Evolutionary conservation across 225 moss, liverwort and hornwort species (phyloP).

Genomic region (Rhytidiadelphus loreus): DNA sequence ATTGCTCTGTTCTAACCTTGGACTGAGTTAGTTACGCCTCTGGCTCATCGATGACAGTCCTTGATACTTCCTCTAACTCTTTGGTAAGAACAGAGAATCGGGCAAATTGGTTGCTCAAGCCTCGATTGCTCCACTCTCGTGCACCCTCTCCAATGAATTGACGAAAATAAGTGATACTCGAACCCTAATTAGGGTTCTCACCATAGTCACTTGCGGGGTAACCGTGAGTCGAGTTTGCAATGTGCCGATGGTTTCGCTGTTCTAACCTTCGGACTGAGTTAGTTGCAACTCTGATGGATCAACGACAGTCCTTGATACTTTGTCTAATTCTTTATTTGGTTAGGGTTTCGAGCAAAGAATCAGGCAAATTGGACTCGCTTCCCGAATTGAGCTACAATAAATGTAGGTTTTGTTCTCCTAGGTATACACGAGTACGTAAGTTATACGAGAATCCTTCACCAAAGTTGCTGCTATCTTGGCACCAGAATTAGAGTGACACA

Average conservation of each 20-base stretch:
- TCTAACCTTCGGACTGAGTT: not conserved
- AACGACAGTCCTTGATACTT: not conserved
- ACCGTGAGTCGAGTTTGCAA: not conserved
- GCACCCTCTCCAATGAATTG: not conserved
- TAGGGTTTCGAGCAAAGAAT: not conserved
- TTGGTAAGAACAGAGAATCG: not conserved
- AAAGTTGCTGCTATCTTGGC: not conserved
- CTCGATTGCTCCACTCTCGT: not conserved
- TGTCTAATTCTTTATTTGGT: not conserved
- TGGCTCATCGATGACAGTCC: not conserved
- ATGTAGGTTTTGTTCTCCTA: not conserved
- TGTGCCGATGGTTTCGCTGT: not conserved
- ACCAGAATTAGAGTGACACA: not conserved
- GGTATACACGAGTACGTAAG: not conserved
- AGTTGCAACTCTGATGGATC: not conserved
- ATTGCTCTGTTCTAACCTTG: not conserved
- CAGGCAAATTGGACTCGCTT: not conserved
- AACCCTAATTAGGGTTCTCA: not conserved
- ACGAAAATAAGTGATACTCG: not conserved
- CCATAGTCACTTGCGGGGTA: not conserved
- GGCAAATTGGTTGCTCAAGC: not conserved
- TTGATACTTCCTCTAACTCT: not conserved
- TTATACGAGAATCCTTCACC: not conserved
- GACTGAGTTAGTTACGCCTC: not conserved
- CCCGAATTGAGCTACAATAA: not conserved